Base-by-base conservation (phyloP, 352 stramenopile genomes). In the Phytophthora lateralis region DNA sequence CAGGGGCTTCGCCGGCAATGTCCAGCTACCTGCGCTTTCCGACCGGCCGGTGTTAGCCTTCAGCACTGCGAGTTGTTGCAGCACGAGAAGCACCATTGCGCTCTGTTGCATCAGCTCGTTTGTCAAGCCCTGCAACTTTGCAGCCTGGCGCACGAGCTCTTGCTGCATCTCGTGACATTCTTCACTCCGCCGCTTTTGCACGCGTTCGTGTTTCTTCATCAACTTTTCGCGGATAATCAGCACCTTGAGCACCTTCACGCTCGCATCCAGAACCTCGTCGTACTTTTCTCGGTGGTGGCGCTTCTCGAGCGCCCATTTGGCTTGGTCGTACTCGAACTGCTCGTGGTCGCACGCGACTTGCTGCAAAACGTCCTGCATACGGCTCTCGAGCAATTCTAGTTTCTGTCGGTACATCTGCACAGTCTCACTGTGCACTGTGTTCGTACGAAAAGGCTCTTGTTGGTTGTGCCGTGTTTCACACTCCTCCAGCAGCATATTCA, bases 181-280 rank as follows among this genome's bases (percentile, higher is more conserved):
- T 7, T 66, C 20, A 4, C 38, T 42, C 8, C 44, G 48, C 18
- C 57, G 61, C 4, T 74, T 45, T 6, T 73, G 42, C 24, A 52
- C 57, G 8, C 55, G 67, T 44, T 90, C 80, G 10, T 85, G 63
- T 27, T 72, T 79, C 45, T 87, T 89, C 34, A 87, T 68, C 8
- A 89, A 45, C 44, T 88, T 88, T 41, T 89, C 81, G 6, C 81
- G 78, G 15, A 90, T 78, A 39, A 90, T 58, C 27, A 90, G 41
- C 9, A 89, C 45, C 50, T 88, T 90, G 10, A 90, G 75, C 29
- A 90, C 75, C 41, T 89, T 90, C 2, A 88, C 68, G 41, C 81
- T 89, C 14, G 82, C 71, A 27, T 67, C 61, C 18, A 85, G 76
- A 26, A 90, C 70, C 44, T 90, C 81, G 35, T 88, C 68, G 15